These are phyloP conservation scores for Eucalyptus guilfoylei DNA, from an alignment of 345 rosid species.

Conservation along the genomic window DNA sequence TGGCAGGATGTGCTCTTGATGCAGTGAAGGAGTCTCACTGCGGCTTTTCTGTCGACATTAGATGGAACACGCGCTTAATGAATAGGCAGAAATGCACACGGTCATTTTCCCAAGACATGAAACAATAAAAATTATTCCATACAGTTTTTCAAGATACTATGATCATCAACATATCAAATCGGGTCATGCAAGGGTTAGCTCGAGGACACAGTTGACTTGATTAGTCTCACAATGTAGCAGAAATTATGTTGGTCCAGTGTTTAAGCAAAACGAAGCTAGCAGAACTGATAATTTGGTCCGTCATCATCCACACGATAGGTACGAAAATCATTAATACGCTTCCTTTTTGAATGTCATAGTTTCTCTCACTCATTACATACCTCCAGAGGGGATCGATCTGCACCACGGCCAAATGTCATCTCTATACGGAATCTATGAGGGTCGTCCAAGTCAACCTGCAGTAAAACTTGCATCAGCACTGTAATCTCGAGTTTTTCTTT, in stretches of 20 bases:
- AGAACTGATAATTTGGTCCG: not conserved
- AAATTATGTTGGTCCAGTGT: not conserved
- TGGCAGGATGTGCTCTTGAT: slow-evolving; percentile 88
- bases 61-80: not conserved
- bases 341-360: not conserved
- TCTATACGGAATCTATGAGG: slow-evolving; percentile 83
- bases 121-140: not conserved
- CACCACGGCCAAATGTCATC: slow-evolving; percentile 94
- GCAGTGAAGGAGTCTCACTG: slow-evolving; percentile 51
- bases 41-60: slow-evolving; percentile 34
- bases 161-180: not conserved
- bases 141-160: not conserved
- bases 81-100: not conserved
- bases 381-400: slow-evolving; percentile 93
- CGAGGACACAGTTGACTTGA: not conserved
- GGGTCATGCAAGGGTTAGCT: not conserved
- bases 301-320: not conserved
- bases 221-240: not conserved
- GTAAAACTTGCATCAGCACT: not conserved
- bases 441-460: slow-evolving; percentile 74
- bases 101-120: not conserved
- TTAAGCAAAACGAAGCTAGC: not conserved
- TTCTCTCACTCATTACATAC: slow-evolving; percentile 13
- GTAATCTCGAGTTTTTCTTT: not conserved
- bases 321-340: not conserved